These are phyloP conservation scores for Aspergillus fischeri DNA, from an alignment of 2,329 filamentous ascomycete genomes.

Conservation along the genomic window DNA sequence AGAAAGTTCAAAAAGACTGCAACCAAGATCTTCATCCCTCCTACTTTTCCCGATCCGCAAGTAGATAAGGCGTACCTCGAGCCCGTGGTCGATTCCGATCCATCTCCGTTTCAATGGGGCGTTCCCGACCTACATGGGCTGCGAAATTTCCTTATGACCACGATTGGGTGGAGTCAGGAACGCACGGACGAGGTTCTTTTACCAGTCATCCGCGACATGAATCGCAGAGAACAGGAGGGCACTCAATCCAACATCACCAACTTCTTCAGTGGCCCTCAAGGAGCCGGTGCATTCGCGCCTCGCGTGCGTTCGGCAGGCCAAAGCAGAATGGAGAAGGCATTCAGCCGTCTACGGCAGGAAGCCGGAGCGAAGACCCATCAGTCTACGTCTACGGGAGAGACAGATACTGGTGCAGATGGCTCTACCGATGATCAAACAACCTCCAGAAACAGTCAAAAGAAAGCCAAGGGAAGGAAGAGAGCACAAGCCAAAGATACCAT, in stretches of 20 bases:
- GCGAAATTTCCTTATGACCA: constrained; percentile 78
- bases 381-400: constrained; percentile 2
- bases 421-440: neutral
- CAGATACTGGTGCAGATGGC: constrained; percentile 4
- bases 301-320: constrained; percentile 58
- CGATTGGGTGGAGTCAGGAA: constrained; percentile 89
- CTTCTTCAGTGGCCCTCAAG: constrained; percentile 69
- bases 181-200: constrained; percentile 93
- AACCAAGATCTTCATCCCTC: constrained; percentile 80
- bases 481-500: constrained; percentile 3
- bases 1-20: constrained; percentile 82
- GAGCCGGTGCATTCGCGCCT: constrained; percentile 64
- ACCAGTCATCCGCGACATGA: constrained; percentile 94
- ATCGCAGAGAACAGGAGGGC: constrained; percentile 77
- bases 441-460: constrained; percentile 1
- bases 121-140: constrained; percentile 87
- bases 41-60: constrained; percentile 70
- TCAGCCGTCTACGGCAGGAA: constrained; percentile 61
- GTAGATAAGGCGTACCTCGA: constrained; percentile 80
- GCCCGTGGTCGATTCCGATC: constrained; percentile 77
- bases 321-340: constrained; percentile 72
- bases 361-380: constrained; percentile 34
- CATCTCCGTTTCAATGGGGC: constrained; percentile 87
- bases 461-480: constrained; percentile 15
- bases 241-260: constrained; percentile 96